These are phyloP conservation scores for Trametes hirsuta DNA, from an alignment of 1,284 basidiomycete genomes.

Conservation along the genomic window DNA sequence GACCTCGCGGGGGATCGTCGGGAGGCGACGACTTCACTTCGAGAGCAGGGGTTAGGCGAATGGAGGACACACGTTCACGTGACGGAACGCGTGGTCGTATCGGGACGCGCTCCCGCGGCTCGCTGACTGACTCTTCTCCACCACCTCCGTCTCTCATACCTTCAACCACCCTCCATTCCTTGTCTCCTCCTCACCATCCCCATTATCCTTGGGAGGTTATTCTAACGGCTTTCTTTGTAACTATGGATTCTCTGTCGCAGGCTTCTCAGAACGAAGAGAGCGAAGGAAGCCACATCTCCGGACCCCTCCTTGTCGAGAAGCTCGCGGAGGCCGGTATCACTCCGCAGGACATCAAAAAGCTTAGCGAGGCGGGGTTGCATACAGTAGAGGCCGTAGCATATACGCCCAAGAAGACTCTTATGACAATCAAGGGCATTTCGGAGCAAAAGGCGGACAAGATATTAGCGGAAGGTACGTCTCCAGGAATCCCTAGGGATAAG, in stretches of 20 bases:
- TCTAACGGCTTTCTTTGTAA: too few species aligned
- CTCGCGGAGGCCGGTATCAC: conserved; percentile 92
- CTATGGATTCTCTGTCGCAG: conserved; percentile 44
- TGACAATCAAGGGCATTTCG: conserved; percentile 96
- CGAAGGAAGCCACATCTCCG: conserved; percentile 64
- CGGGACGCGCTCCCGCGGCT: conserved; percentile 14
- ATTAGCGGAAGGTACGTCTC: conserved; percentile 77
- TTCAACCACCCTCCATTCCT: neutral
- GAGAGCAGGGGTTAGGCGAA: neutral
- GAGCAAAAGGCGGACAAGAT: conserved; percentile 99
- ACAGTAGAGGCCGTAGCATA: conserved; percentile 97
- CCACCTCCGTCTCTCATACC: neutral
- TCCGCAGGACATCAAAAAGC: conserved; percentile 93
- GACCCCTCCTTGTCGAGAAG: conserved; percentile 83
- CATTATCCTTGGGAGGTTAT: neutral
- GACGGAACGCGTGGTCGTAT: conserved; percentile 21
- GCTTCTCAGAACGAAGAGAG: conserved; percentile 56
- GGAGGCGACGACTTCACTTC: neutral
- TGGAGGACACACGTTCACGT: conserved; percentile 30
- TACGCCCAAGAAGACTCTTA: conserved; percentile 93
- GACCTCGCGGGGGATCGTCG: too few species aligned
- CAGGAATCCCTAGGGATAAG: neutral
- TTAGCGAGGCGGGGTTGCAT: conserved; percentile 90
- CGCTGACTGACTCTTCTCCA: conserved; percentile 2
- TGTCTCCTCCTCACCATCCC: neutral